phyloP scores from a whole-genome alignment of 2,329 filamentous ascomycete genomes.

The Sarocladium strictum region DNA sequence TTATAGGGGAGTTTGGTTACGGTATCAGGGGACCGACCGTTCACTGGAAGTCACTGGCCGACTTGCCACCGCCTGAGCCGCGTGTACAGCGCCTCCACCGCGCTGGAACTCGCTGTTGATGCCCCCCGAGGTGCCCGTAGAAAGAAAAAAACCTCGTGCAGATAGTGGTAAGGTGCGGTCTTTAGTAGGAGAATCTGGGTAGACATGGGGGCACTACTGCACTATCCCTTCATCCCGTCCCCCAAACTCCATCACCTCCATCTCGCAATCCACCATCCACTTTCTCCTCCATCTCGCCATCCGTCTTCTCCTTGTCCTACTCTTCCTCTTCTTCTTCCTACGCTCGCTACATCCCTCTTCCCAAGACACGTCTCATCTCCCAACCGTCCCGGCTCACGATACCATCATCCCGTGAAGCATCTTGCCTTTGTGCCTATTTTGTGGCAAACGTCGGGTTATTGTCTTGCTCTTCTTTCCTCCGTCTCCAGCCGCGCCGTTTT shows the following conservation, averaged over 20 bases:
- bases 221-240: constrained; percentile 1
- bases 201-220: not conserved
- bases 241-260: not conserved
- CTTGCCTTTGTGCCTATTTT: not conserved
- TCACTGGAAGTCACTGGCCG: not conserved
- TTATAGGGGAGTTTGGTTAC: not conserved
- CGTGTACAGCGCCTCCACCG: constrained; percentile 1
- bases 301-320: not conserved
- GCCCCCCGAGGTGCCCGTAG: not conserved
- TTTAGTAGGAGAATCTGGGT: no score
- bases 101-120: not conserved
- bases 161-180: no score
- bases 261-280: not conserved
- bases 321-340: constrained; percentile 7
- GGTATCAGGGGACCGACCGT: not conserved
- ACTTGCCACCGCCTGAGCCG: not conserved
- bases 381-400: constrained; percentile 1
- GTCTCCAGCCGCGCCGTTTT: constrained; percentile 5
- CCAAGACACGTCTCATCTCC: constrained; percentile 7
- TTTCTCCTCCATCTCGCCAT: not conserved
- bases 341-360: constrained; percentile 4
- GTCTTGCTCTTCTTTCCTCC: not conserved
- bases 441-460: not conserved
- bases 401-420: not conserved
- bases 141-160: not conserved